Evolutionary conservation across 2,329 filamentous ascomycete genomes (phyloP).

Genomic region (Ophiostoma tasmaniense): DNA sequence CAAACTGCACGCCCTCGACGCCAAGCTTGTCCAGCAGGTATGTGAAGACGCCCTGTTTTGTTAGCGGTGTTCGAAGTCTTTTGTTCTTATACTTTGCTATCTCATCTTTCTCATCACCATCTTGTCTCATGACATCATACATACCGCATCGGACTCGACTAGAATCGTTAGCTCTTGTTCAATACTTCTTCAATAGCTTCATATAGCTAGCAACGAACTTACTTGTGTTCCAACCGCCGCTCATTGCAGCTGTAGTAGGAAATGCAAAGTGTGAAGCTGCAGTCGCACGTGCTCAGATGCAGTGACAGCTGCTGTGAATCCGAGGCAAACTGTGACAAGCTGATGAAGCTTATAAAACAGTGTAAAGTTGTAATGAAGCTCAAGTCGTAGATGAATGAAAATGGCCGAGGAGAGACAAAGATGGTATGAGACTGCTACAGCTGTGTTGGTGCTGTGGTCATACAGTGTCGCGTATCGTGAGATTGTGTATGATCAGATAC

Average conservation of each 20-base stretch:
- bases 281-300: not conserved
- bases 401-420: not conserved
- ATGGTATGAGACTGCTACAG: not conserved
- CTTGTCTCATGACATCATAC: not conserved
- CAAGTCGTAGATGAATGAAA: not conserved
- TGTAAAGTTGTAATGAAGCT: not conserved
- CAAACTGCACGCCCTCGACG: slow-evolving; percentile 89
- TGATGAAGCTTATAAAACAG: no score
- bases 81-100: not conserved
- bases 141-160: slow-evolving; percentile 90
- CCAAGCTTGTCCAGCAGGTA: slow-evolving; percentile 87
- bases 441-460: not conserved
- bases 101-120: not conserved
- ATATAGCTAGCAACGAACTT: slow-evolving; percentile 25
- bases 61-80: not conserved
- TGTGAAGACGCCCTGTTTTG: slow-evolving; percentile 80
- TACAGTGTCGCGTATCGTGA: not conserved
- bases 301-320: not conserved
- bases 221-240: slow-evolving; percentile 83
- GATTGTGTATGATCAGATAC: not conserved
- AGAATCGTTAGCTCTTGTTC: not conserved
- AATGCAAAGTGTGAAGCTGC: not conserved
- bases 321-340: not conserved
- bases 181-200: no score
- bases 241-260: slow-evolving; percentile 22